phyloP scores from a whole-genome alignment of 495 filamentous ascomycete genomes.

The Niebla homalea region DNA sequence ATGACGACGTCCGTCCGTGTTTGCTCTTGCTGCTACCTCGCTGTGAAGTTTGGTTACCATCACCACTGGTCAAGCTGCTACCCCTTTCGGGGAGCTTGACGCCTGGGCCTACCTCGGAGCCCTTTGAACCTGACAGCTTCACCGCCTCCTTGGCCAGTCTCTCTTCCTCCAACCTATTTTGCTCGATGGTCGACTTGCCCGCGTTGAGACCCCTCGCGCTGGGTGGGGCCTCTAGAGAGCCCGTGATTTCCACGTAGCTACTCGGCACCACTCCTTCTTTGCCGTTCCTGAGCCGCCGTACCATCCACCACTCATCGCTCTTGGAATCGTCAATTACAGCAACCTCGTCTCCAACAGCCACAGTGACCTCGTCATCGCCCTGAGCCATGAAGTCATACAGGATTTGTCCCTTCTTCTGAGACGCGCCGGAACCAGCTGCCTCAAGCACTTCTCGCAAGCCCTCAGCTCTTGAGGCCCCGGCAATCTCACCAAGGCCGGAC shows the following conservation, averaged over 20 bases:
- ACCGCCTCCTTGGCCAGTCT: slow-evolving; percentile 63
- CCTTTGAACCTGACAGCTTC: slow-evolving; percentile 40
- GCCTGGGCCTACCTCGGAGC: slow-evolving; percentile 65
- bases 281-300: slow-evolving; percentile 75
- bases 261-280: slow-evolving; percentile 97
- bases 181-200: slow-evolving; percentile 59
- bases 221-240: slow-evolving; percentile 35
- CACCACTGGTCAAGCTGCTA: slow-evolving; percentile 47
- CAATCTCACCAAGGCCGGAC: slow-evolving; percentile 71
- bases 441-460: slow-evolving; percentile 79
- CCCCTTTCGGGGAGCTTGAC: slow-evolving; percentile 54
- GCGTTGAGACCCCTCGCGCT: slow-evolving; percentile 45
- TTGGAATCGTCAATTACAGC: slow-evolving; percentile 76
- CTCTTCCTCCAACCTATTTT: slow-evolving; percentile 74
- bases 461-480: slow-evolving; percentile 69
- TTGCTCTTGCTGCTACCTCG: slow-evolving; percentile 57
- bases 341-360: slow-evolving; percentile 81
- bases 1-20: slow-evolving; percentile 27
- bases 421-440: slow-evolving; percentile 47
- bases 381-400: slow-evolving; percentile 95
- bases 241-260: slow-evolving; percentile 83
- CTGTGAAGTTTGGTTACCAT: slow-evolving; percentile 53
- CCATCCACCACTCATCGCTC: slow-evolving; percentile 98
- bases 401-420: slow-evolving; percentile 70
- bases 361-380: slow-evolving; percentile 91